A percentile compares a stretch with the other conserved stretches of the same genome.
These are phyloP conservation scores for Pseudotulostoma volvatum DNA, from an alignment of 495 filamentous ascomycete species.

Conservation along the genomic window DNA sequence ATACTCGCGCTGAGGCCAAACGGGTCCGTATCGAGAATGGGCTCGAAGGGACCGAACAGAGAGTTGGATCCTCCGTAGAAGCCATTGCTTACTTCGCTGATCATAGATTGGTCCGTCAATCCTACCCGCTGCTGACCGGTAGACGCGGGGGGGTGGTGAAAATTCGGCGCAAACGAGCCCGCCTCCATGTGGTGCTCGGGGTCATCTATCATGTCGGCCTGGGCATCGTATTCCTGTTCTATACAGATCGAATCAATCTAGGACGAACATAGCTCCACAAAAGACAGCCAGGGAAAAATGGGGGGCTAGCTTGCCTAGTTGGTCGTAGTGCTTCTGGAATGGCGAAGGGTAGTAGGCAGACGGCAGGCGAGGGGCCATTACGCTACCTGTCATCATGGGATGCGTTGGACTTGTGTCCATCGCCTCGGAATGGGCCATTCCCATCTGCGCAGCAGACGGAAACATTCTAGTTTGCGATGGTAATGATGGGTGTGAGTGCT, in stretches of 20 bases:
- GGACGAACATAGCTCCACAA: slow-evolving; percentile 62
- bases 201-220: slow-evolving; percentile 87
- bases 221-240: slow-evolving; percentile 99
- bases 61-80: slow-evolving; percentile 43
- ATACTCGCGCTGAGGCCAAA: slow-evolving; percentile 85
- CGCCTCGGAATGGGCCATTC: slow-evolving; percentile 25
- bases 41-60: slow-evolving; percentile 63
- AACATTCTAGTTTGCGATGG: slow-evolving; percentile 27
- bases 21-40: slow-evolving; percentile 74
- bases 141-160: slow-evolving; percentile 29
- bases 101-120: slow-evolving; percentile 19
- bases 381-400: slow-evolving; percentile 12
- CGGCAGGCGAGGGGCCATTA: slow-evolving; percentile 22
- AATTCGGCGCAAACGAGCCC: slow-evolving; percentile 47
- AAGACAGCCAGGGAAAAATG: slow-evolving; percentile 29
- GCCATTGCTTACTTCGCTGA: slow-evolving; percentile 22
- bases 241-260: slow-evolving; percentile 57
- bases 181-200: slow-evolving; percentile 48
- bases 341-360: slow-evolving; percentile 62
- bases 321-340: slow-evolving; percentile 89
- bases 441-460: slow-evolving; percentile 26
- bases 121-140: slow-evolving; percentile 24
- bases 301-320: slow-evolving; percentile 83
- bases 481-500: slow-evolving; percentile 35
- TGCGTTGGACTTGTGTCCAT: slow-evolving; percentile 17